Evolutionary conservation across 1,284 basidiomycete species (phyloP).

Genomic region (Chiua sp.): DNA sequence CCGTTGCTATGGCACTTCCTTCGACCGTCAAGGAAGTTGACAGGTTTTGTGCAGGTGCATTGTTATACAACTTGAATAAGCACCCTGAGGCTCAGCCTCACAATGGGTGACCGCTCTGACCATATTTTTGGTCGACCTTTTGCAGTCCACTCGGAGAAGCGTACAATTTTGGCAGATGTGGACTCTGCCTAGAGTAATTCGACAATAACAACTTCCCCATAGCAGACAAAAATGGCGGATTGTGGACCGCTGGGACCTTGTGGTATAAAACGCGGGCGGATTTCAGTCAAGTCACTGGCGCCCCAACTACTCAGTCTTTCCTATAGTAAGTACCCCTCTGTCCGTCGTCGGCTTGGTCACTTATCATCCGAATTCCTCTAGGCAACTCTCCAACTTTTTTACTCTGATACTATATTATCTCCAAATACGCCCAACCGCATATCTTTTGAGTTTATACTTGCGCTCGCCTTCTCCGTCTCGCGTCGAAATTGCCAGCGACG

Average conservation of each 20-base stretch:
- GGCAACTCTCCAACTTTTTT: neutral
- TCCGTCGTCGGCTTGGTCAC: neutral
- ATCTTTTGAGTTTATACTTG: constrained; percentile 18
- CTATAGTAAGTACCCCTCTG: neutral
- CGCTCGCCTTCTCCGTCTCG: constrained; percentile 28
- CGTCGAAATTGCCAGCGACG: constrained; percentile 25
- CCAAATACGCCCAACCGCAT: constrained; percentile 27
- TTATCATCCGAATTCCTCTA: neutral
- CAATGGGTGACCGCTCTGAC: neutral
- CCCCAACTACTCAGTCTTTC: neutral
- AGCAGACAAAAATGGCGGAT: constrained; percentile 15
- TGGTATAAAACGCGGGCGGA: constrained; percentile 22
- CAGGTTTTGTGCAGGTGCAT: constrained; percentile 6
- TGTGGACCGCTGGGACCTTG: neutral
- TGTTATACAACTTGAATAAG: neutral
- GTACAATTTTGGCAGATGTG: constrained; percentile 3
- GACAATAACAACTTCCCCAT: constrained; percentile 23
- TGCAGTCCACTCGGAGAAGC: neutral
- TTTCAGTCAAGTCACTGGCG: neutral
- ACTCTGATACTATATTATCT: neutral
- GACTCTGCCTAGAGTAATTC: constrained; percentile 12
- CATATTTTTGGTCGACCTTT: neutral
- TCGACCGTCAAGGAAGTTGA: neutral
- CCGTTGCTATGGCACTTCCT: neutral
- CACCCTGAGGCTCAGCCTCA: neutral